Evolutionary conservation across 1,284 basidiomycete species (phyloP).

Genomic region (Entoloma clypeatum): DNA sequence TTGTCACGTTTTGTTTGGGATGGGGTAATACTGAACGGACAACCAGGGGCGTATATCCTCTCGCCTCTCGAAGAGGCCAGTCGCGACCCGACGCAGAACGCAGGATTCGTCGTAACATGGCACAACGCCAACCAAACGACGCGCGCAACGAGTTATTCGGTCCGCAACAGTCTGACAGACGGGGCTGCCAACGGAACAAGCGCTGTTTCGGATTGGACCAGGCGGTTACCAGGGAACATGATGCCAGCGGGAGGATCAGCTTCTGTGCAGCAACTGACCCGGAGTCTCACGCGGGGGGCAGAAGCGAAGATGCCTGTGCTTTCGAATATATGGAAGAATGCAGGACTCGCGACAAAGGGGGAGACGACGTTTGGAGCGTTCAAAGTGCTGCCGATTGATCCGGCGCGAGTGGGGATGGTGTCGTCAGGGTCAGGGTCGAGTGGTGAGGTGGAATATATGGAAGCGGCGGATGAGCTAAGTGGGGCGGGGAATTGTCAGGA

Average conservation of each 20-base stretch:
- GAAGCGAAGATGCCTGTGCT: constrained; percentile 25
- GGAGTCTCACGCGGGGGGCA: constrained; percentile 20
- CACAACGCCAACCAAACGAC: constrained; percentile 62
- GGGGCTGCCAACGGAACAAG: constrained; percentile 19
- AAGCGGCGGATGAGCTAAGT: constrained; percentile 58
- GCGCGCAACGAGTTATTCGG: constrained; percentile 78
- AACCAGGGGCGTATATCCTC: constrained; percentile 80
- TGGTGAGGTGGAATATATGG: constrained; percentile 44
- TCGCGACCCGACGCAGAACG: constrained; percentile 81
- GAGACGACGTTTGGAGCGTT: constrained; percentile 59
- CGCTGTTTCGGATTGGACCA: background rate
- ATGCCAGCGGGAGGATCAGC: constrained; percentile 12
- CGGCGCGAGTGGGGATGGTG: constrained; percentile 49
- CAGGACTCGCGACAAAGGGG: constrained; percentile 14
- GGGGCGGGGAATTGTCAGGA: constrained; percentile 70
- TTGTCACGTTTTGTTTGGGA: constrained; percentile 6
- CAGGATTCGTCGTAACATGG: constrained; percentile 81
- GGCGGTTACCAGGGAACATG: background rate
- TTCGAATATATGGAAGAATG: constrained; percentile 23
- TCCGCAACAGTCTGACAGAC: constrained; percentile 59
- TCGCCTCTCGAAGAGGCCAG: constrained; percentile 89
- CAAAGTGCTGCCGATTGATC: constrained; percentile 71
- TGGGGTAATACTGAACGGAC: constrained; percentile 10
- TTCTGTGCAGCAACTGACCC: constrained; percentile 12
- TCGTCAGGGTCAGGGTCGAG: constrained; percentile 35